Conservation (phyloP, 2,329 filamentous ascomycete species). For the Endoconidiophora polonica region DNA sequence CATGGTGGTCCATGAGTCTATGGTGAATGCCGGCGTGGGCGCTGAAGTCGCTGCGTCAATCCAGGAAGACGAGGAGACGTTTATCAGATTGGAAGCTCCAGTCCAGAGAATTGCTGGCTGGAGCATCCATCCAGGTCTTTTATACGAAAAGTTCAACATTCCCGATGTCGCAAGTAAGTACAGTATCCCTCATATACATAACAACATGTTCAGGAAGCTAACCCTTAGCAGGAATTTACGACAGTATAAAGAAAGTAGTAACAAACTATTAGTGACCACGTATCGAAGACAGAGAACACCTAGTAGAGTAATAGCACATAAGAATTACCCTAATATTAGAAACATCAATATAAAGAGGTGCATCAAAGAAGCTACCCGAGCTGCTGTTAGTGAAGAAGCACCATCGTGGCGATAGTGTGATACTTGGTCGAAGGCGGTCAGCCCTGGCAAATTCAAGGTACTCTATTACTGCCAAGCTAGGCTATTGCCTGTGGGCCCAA, state of each 20-base stretch:
- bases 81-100: conserved; percentile 68
- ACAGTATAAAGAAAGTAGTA: conserved; percentile 45
- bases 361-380: too few relatives aligned
- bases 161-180: conserved; percentile 76
- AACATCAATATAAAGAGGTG: neutral
- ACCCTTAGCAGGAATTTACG: conserved; percentile 12
- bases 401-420: too few relatives aligned
- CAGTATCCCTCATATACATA: too few relatives aligned
- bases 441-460: too few relatives aligned
- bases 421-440: too few relatives aligned
- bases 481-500: neutral
- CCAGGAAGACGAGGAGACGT: conserved; percentile 60
- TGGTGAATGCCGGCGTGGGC: conserved; percentile 77
- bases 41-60: conserved; percentile 80
- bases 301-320: neutral
- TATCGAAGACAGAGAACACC: neutral
- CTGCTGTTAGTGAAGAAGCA: too few relatives aligned
- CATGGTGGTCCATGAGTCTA: conserved; percentile 81
- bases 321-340: neutral
- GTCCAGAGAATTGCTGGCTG: conserved; percentile 77
- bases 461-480: too few relatives aligned
- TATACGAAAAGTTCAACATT: conserved; percentile 66
- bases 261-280: conserved; percentile 34
- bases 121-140: conserved; percentile 66
- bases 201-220: conserved; percentile 1